Conservation (phyloP, 805 yeast species). For the Kuraishia molischiana region DNA sequence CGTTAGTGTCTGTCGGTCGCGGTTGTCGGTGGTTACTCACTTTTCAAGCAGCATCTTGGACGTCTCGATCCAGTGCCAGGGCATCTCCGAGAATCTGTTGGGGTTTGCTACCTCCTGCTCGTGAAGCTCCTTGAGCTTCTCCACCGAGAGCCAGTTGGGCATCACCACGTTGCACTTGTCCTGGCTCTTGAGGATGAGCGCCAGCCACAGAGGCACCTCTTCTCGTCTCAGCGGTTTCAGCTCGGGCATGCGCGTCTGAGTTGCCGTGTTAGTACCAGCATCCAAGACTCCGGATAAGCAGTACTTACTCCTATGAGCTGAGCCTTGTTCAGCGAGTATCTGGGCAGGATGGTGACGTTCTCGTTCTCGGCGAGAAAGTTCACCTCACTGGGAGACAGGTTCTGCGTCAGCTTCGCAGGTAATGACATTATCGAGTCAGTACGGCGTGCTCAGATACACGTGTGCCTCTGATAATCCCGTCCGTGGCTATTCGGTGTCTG, state of each 20-base stretch:
- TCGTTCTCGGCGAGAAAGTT: conserved; percentile 83
- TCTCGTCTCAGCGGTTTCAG: conserved; percentile 60
- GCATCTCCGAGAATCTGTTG: conserved; percentile 57
- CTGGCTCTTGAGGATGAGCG: conserved; percentile 73
- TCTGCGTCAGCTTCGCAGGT: conserved; percentile 41
- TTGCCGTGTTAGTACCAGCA: neutral
- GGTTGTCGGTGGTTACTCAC: conserved; percentile 4
- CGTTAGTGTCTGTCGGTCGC: conserved; percentile 2
- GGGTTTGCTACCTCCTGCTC: conserved; percentile 56
- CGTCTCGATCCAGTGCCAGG: conserved; percentile 84
- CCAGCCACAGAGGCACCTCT: conserved; percentile 81
- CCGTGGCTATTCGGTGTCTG: no score
- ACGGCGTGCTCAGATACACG: no score
- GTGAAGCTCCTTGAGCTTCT: conserved; percentile 42
- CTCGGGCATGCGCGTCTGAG: conserved; percentile 40
- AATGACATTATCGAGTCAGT: conserved; percentile 40
- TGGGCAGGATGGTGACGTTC: conserved; percentile 62
- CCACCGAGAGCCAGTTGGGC: conserved; percentile 72
- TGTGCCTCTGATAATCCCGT: no score
- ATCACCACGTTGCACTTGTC: conserved; percentile 77
- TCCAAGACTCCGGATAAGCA: neutral
- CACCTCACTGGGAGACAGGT: conserved; percentile 68
- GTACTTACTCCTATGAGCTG: conserved; percentile 51
- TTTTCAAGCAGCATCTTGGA: conserved; percentile 54
- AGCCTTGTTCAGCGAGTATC: conserved; percentile 58